A percentile compares a stretch with the other conserved stretches of the same genome.
phyloP scores from a whole-genome alignment of 768 basidiomycete species.

The Suillus occidentalis region DNA sequence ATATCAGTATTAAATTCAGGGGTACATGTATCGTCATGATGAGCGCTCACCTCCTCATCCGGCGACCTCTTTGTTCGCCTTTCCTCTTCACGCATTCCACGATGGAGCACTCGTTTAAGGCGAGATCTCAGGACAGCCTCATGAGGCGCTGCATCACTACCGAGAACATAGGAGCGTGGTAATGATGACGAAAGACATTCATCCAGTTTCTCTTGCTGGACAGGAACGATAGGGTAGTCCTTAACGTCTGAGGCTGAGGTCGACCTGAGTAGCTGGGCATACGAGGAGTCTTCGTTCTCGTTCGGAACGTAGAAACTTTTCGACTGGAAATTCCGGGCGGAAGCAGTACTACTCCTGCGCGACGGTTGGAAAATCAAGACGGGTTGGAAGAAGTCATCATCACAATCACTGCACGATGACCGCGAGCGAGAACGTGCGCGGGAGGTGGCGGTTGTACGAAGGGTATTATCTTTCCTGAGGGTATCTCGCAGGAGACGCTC shows the following conservation, averaged over 20 bases:
- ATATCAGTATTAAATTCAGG: conserved; percentile 2
- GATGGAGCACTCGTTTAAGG: conserved; percentile 51
- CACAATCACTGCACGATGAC: conserved; percentile 24
- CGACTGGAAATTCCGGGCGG: conserved; percentile 11
- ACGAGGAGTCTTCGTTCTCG: conserved; percentile 27
- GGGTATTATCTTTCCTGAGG: conserved; percentile 49
- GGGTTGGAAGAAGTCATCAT: conserved; percentile 29
- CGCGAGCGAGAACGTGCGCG: conserved; percentile 21
- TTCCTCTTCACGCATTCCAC: conserved; percentile 18
- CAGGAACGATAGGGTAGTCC: conserved; percentile 14
- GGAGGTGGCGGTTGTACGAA: conserved; percentile 28
- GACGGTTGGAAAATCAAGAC: conserved; percentile 26
- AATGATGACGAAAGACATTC: conserved; percentile 18
- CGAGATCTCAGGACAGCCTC: conserved; percentile 54
- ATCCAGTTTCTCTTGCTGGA: conserved; percentile 20
- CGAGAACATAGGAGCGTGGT: conserved; percentile 17
- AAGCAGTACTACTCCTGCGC: conserved; percentile 22
- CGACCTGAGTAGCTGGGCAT: conserved; percentile 26
- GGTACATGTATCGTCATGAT: not conserved
- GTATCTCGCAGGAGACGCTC: conserved; percentile 58
- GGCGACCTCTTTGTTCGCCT: conserved; percentile 13
- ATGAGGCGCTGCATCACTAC: conserved; percentile 41
- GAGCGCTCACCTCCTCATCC: conserved; percentile 27
- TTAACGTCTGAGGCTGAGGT: conserved; percentile 25
- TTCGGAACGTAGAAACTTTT: conserved; percentile 34